Evolutionary conservation across 805 yeast genomes (phyloP).

Genomic region (Cyberlindnera suaveolens): DNA sequence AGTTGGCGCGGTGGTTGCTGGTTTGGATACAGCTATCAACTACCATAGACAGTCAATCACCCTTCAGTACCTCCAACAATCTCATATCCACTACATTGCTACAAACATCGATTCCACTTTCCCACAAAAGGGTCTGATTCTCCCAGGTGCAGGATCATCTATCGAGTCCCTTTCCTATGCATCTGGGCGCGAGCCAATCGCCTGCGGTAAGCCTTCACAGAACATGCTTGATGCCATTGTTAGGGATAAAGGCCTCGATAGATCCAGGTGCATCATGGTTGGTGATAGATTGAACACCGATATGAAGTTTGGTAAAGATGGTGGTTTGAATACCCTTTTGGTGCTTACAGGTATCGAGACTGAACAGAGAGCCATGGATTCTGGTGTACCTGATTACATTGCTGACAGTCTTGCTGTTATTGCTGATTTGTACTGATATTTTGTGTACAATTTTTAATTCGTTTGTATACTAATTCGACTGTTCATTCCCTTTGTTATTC

Average conservation of each 20-base stretch:
- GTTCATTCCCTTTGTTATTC: too few relatives aligned
- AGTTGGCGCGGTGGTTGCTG: slow-evolving; percentile 88
- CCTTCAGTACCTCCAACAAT: slow-evolving; percentile 69
- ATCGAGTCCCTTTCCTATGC: slow-evolving; percentile 71
- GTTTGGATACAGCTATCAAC: slow-evolving; percentile 70
- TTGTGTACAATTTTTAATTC: neutral
- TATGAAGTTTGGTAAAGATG: slow-evolving; percentile 83
- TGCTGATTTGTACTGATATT: slow-evolving; percentile 56
- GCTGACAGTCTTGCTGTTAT: slow-evolving; percentile 48
- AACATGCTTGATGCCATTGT: slow-evolving; percentile 88
- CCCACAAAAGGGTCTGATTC: slow-evolving; percentile 77
- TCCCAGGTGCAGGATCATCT: slow-evolving; percentile 95
- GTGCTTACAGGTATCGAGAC: slow-evolving; percentile 91
- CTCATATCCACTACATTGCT: slow-evolving; percentile 69
- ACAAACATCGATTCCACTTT: slow-evolving; percentile 94
- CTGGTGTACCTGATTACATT: slow-evolving; percentile 55
- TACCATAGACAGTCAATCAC: slow-evolving; percentile 79
- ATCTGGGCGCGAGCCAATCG: slow-evolving; percentile 76
- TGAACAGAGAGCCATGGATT: slow-evolving; percentile 48
- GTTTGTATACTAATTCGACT: neutral
- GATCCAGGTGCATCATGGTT: slow-evolving; percentile 72
- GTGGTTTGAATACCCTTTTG: slow-evolving; percentile 78
- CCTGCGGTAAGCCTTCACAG: slow-evolving; percentile 89
- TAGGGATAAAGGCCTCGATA: slow-evolving; percentile 48
- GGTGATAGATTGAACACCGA: slow-evolving; percentile 96